phyloP scores from a whole-genome alignment of 2,329 filamentous ascomycete species.

The Ophiostoma sp. region DNA sequence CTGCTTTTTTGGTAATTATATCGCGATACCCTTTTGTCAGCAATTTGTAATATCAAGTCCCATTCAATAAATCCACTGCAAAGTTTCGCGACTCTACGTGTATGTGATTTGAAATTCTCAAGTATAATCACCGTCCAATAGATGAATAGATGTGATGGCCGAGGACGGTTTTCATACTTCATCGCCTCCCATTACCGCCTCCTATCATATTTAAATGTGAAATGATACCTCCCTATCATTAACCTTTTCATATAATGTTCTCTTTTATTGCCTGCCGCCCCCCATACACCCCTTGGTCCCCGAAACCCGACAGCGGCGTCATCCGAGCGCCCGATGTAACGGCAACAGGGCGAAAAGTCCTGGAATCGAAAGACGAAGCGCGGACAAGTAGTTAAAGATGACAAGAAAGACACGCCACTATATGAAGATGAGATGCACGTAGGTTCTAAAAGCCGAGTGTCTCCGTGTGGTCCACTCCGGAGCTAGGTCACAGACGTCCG shows the following conservation, averaged over 20 bases:
- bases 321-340: constrained; percentile 19
- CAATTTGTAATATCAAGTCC: too few relatives aligned
- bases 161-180: not conserved
- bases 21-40: too few relatives aligned
- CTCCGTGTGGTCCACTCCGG: not conserved
- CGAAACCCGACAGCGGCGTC: constrained; percentile 10
- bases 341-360: not conserved
- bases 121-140: not conserved
- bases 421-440: not conserved
- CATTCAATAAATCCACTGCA: too few relatives aligned
- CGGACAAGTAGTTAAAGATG: not conserved
- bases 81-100: too few relatives aligned
- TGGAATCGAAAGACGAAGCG: constrained; percentile 4
- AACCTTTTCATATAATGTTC: not conserved
- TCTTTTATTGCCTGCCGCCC: not conserved
- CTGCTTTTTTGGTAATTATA: not conserved
- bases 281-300: not conserved
- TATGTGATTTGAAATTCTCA: too few relatives aligned
- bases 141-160: not conserved
- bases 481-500: not conserved
- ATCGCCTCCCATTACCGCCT: not conserved
- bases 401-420: constrained; percentile 12
- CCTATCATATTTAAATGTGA: not conserved
- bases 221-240: not conserved
- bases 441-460: not conserved